Evolutionary conservation across 2,329 filamentous ascomycete species (phyloP), one percentile per base, ranked within the genome.

Genomic region (Lanzia echinophila): DNA sequence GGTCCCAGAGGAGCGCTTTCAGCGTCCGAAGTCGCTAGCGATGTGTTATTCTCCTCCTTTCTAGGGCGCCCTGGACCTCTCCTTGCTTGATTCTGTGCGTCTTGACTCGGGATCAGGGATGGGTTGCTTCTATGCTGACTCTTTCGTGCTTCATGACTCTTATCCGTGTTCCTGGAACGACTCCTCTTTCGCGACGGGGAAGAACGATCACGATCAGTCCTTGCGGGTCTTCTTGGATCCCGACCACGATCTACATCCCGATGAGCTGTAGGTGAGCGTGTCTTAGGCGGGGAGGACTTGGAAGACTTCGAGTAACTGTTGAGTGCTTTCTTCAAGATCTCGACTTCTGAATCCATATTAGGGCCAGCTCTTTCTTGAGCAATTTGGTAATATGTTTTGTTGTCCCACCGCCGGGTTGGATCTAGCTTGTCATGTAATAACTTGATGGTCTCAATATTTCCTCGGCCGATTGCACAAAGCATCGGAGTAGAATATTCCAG

Each of bases 401-500:
- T 88, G 61, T 84, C 84, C 61, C 84, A 85, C 31, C 75, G 76
- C 54, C 86, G 83, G 1, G 88, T 90, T 0, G 94, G 91, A 63
- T 99, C 86, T 67, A 97, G 96, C 46, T 81, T 79, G 63, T 94
- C 88, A 6, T 96, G 74, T 7, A 96, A 77, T 11, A 96, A 74
- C 54, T 87, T 81, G 43, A 99, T 83, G 54, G 96, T 89, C 61
- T 89, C 87, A 47, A 94, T 79, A 63, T 96, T 94, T 59, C 84
- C 82, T 62, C 92, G 87, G 15, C 94, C 92, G 60, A 99, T 96
- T 1, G 94, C 91, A 55, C 91, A 90, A 36, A 96, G 79, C 76
- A 99, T 95, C 1, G 94, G 94, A 1, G 92, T 97, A 49, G 91
- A 87, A 64, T 88, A 85, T 54, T 94, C 90, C 41, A 78, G 72